Evolutionary conservation across 495 filamentous ascomycete species (phyloP), one percentile per base, ranked within the genome.

Genomic region (Hypomontagnella monticulosa): DNA sequence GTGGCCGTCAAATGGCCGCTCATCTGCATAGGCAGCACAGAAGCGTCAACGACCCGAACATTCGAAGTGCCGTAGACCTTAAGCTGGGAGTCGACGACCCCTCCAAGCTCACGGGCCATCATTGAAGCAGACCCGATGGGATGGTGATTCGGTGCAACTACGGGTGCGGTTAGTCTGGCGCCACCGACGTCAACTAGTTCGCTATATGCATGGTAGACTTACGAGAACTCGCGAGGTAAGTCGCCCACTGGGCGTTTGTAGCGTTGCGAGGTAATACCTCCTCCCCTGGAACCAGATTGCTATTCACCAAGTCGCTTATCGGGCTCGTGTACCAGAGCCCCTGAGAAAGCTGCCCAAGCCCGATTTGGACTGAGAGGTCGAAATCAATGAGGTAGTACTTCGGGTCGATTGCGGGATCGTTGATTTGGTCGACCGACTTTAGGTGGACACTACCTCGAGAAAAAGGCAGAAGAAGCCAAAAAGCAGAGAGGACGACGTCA

Each of bases 1-100:
- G 78, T 80, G 10, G 73, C 73, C 8, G 77, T 71, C 40, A 80
- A 73, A 67, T 87, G 81, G 4, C 77, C 80, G 38, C 78, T 77
- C 1, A 81, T 67, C 41, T 79, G 78, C 23, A 80, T 69, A 5
- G 84, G 81, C 30, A 86, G 64, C 11, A 86, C 69, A 42, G 78
- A 80, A 0, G 81, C 82, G 72, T 86, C 85, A 0, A 84, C 83
- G 1, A 89, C 83, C 8, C 80, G 75, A 38, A 78, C 58, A n/a
- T 75, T 73, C 37, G 71, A 59, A 1, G 81, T 78, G 0, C 83
- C 86, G 49, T 87, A 80, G 0, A 88, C 84, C 67, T 81, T 80
- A 19, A 88, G 66, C 27, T 79, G 73, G 3, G 67, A 48, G 62
- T 84, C 82, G 0, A 85, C 85, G 18, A 86, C 83, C 1, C 81